Percentiles rank a stretch among this genome's conserved stretches.
phyloP scores from a whole-genome alignment of 176 grass and related monocot species.

The Typha latifolia region DNA sequence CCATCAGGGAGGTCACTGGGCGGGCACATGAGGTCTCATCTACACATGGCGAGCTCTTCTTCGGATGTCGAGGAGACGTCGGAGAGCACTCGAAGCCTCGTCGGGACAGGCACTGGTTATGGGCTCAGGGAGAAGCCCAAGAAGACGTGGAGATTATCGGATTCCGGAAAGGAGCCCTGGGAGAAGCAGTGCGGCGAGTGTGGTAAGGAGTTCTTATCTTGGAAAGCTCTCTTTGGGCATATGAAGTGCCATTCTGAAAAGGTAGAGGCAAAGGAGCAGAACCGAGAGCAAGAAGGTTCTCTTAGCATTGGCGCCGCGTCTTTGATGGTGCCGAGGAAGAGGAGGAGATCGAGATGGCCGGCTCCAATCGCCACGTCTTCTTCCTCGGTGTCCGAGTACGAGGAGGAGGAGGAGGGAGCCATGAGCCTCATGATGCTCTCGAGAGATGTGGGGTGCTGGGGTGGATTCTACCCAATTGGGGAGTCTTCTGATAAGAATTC shows the following conservation, averaged over 20 bases:
- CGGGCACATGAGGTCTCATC: slow-evolving; percentile 50
- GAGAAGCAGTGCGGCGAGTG: slow-evolving; percentile 25
- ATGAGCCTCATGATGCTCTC: slow-evolving; percentile 16
- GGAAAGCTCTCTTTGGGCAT: slow-evolving; percentile 10
- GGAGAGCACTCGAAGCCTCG: slow-evolving; percentile 14
- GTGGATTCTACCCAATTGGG: neutral
- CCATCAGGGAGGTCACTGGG: slow-evolving; percentile 38
- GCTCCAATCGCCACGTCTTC: neutral
- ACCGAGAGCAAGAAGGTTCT: neutral
- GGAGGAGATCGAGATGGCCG: slow-evolving; percentile 22
- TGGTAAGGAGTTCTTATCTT: slow-evolving; percentile 19
- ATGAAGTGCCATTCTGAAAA: slow-evolving; percentile 20
- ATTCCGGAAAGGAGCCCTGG: neutral
- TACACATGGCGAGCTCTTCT: neutral
- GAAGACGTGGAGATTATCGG: slow-evolving; percentile 57
- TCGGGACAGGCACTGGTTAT: slow-evolving; percentile 8
- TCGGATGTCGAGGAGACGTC: neutral
- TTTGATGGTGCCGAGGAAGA: slow-evolving; percentile 21
- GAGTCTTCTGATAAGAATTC: slow-evolving; percentile 11
- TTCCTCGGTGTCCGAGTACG: neutral
- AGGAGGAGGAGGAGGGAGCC: slow-evolving; percentile 27
- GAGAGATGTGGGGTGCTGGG: slow-evolving; percentile 13
- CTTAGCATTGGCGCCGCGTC: neutral
- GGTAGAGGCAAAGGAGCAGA: neutral
- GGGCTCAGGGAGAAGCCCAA: slow-evolving; percentile 58